Percentiles rank a stretch among this genome's conserved stretches.
phyloP scores from a whole-genome alignment of 306 rosid genomes.

The Fragaria iinumae region DNA sequence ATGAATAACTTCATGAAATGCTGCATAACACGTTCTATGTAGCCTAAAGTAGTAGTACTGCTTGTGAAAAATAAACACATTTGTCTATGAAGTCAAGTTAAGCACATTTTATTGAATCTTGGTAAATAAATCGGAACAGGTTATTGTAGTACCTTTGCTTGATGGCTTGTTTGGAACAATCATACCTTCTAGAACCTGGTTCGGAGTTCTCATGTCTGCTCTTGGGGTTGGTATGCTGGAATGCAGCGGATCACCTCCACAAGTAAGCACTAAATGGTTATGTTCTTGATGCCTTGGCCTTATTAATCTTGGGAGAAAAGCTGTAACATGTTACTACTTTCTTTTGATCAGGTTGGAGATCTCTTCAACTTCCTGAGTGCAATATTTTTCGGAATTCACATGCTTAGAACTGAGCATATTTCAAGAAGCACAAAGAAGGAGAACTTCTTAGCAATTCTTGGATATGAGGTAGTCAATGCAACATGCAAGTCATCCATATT shows the following conservation, averaged over 20 bases:
- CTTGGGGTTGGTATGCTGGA: constrained; percentile 70
- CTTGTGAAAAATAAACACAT: not conserved
- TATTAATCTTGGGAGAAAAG: not conserved
- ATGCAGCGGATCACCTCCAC: constrained; percentile 65
- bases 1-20: not conserved
- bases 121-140: constrained; percentile 33
- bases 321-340: not conserved
- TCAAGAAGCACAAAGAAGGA: constrained; percentile 54
- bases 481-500: not conserved
- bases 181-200: constrained; percentile 61
- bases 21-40: not conserved
- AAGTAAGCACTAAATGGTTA: constrained; percentile 27
- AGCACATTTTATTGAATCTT: not conserved
- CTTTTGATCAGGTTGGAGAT: constrained; percentile 56
- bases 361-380: constrained; percentile 74
- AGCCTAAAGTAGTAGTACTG: not conserved
- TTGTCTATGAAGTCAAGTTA: not conserved
- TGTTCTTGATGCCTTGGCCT: not conserved
- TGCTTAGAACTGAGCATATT: constrained; percentile 73
- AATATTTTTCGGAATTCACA: constrained; percentile 68
- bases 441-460: constrained; percentile 55
- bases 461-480: constrained; percentile 45
- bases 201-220: constrained; percentile 68
- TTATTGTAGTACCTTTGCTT: constrained; percentile 69
- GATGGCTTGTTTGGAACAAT: constrained; percentile 67